These are phyloP conservation scores for Dactylellina leptospora DNA, from an alignment of 2,329 filamentous ascomycete species.

Conservation along the genomic window DNA sequence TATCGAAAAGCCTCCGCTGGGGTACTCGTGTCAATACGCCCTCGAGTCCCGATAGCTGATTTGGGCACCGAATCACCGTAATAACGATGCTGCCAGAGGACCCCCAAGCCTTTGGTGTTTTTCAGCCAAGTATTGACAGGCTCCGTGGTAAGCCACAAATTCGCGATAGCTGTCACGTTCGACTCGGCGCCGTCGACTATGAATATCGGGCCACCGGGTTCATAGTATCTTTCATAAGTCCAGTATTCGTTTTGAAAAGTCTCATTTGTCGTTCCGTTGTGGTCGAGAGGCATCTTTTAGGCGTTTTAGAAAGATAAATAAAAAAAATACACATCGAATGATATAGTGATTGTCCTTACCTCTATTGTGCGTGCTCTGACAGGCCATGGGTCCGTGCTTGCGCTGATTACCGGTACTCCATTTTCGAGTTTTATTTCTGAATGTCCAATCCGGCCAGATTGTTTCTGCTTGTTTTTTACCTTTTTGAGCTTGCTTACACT, in stretches of 20 bases:
- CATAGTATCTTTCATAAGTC: conserved; percentile 56
- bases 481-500: too few species aligned
- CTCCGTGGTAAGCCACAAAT: conserved; percentile 26
- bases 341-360: too few species aligned
- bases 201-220: conserved; percentile 55
- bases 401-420: too few species aligned
- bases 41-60: conserved; percentile 58
- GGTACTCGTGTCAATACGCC: conserved; percentile 60
- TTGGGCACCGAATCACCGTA: conserved; percentile 16
- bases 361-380: too few species aligned
- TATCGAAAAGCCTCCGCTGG: conserved; percentile 61
- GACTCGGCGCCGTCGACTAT: conserved; percentile 54
- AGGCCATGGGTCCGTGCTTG: too few species aligned
- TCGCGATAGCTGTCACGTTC: conserved; percentile 20
- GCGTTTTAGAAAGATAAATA: too few species aligned
- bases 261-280: conserved; percentile 6
- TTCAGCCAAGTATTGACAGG: conserved; percentile 48
- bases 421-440: too few species aligned
- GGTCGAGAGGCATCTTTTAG: conserved; percentile 21
- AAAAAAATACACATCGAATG: too few species aligned
- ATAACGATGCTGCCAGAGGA: conserved; percentile 57
- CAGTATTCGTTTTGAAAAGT: conserved; percentile 56
- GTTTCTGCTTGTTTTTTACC: too few species aligned
- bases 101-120: conserved; percentile 55
- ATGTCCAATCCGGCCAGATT: too few species aligned